phyloP scores from a whole-genome alignment of 2,329 filamentous ascomycete species.

The Arthrinium phaeospermum region DNA sequence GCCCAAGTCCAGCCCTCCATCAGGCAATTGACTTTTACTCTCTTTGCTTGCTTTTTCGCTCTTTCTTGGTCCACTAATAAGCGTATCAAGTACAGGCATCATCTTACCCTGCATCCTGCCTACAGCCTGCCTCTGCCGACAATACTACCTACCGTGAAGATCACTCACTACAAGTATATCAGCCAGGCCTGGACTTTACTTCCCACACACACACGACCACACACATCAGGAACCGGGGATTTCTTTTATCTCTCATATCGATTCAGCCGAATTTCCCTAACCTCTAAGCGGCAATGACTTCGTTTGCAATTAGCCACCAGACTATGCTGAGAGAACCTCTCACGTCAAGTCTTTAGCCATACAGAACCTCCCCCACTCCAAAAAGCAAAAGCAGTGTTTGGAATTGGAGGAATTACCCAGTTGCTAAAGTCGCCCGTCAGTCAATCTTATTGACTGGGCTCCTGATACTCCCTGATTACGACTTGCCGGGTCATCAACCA shows the following conservation, averaged over 20 bases:
- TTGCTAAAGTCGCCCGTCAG: constrained; percentile 8
- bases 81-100: neutral
- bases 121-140: neutral
- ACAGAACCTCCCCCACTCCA: constrained; percentile 7
- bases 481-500: neutral
- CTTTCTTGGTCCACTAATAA: neutral
- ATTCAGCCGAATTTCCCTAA: neutral
- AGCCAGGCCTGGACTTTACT: neutral
- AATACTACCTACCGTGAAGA: neutral
- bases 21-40: constrained; percentile 5
- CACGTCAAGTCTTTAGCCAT: constrained; percentile 16
- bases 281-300: constrained; percentile 16
- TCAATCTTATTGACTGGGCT: constrained; percentile 10
- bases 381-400: neutral
- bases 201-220: neutral
- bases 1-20: neutral
- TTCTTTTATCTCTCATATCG: neutral
- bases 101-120: neutral
- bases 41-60: neutral
- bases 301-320: constrained; percentile 6
- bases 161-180: neutral
- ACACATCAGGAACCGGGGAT: neutral
- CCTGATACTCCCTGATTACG: neutral
- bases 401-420: constrained; percentile 7
- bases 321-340: constrained; percentile 11